Base-by-base conservation (phyloP, 1,284 basidiomycete genomes). In the Boletus mariae region DNA sequence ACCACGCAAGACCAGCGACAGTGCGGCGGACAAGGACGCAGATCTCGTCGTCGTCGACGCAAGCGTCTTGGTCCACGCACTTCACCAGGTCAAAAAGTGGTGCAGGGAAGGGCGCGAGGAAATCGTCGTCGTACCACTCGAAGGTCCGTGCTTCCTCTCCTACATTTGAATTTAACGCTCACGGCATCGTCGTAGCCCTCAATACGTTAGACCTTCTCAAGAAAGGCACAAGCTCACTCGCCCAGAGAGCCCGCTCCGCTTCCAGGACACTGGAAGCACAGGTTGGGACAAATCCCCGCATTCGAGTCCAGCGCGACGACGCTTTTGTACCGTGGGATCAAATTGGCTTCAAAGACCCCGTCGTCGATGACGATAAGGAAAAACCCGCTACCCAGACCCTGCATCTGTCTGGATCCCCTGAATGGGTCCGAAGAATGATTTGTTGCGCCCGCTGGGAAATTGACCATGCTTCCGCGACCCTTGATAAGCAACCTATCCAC, bases 161-260 rank as follows among this genome's bases (percentile, higher is more conserved):
- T 20, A 37, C 34, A 8, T 32, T 9, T 29, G 3, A 8, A 12
- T 34, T 49, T 45, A 31, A 8, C 41, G 28, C 63, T 67, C 49
- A 70, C 34, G 7, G 29, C 23, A 48, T 34, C 26, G 31, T 23
- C 32, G 1, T 65, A 94, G 93, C 89, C 5, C 79, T 96, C 31
- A 93, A 92, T 65, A 96, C 93, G 0, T 81, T 97, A n/a, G 94
- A 97, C 68, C 75, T 95, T 5, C 82, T 96, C 61, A 97, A 97
- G 78, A 96, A 95, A 68, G 93, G 93, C 1, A 84, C 84, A 0
- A 86, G 79, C 32, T 72, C 81, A 0, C 79, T 92, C 20, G 92
- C 92, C 0, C 83, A 89, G 60, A 85, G 87, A 13, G 93, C 93
- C 4, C 84, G 90, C 37, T 81, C 85, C 0, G 90, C 90, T 13